These are phyloP conservation scores for Fusarium sp. DNA, from an alignment of 2,329 filamentous ascomycete genomes.

Conservation along the genomic window DNA sequence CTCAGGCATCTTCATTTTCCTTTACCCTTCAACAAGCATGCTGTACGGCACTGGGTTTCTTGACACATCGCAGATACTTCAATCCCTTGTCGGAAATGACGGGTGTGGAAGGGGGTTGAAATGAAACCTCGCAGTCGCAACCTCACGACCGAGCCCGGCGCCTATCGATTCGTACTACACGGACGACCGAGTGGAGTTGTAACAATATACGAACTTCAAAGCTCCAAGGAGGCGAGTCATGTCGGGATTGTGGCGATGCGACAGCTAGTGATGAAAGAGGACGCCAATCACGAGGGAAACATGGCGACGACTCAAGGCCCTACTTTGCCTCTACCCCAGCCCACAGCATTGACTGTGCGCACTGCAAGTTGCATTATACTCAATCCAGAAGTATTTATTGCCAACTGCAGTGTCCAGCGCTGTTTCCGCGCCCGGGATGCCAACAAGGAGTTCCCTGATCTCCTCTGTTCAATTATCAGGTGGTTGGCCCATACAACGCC, in stretches of 20 bases:
- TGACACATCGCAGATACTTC: neutral
- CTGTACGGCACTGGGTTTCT: neutral
- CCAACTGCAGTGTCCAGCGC: neutral
- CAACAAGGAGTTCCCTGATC: neutral
- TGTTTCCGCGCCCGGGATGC: neutral
- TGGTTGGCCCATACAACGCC: no score
- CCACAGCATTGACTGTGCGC: neutral
- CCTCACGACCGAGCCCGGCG: neutral
- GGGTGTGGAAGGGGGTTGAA: neutral
- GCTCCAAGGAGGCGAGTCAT: no score
- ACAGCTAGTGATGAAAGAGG: accelerated
- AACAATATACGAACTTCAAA: neutral
- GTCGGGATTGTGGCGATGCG: neutral
- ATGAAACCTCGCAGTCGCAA: neutral
- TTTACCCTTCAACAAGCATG: neutral
- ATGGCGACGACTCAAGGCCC: neutral
- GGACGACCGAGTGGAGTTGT: neutral
- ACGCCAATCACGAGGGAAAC: neutral
- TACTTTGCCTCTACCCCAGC: neutral
- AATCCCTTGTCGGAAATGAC: neutral
- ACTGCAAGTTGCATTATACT: neutral
- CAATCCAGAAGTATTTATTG: neutral
- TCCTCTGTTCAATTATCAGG: neutral
- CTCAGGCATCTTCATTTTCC: neutral
- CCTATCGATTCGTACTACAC: no score